These are phyloP conservation scores for Leishmania tarentolae DNA, from an alignment of 208 protist genomes.

Conservation along the genomic window DNA sequence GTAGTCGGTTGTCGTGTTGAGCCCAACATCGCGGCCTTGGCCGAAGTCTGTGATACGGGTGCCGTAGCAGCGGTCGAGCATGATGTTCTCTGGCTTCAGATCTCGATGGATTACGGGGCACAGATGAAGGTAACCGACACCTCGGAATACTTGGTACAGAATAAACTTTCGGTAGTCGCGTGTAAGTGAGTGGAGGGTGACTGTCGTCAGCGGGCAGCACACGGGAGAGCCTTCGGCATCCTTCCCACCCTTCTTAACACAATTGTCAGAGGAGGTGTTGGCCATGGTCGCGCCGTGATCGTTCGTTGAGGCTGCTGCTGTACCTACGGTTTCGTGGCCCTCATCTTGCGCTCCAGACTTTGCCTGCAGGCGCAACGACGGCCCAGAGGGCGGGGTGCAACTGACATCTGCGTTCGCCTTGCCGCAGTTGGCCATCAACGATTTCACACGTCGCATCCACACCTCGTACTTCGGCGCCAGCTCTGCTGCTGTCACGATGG, in stretches of 20 bases:
- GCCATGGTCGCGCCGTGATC: slow-evolving; percentile 4
- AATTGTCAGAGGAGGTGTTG: not conserved
- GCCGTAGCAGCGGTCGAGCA: slow-evolving; percentile 91
- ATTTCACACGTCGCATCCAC: not conserved
- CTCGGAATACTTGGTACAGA: slow-evolving; percentile 96
- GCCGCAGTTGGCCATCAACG: not conserved
- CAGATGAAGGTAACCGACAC: slow-evolving; percentile 94
- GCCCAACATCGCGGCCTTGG: slow-evolving; percentile 89
- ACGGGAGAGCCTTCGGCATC: slow-evolving; percentile 7
- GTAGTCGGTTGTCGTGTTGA: slow-evolving; percentile 35
- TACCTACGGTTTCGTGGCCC: not conserved
- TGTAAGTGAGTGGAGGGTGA: slow-evolving; percentile 90
- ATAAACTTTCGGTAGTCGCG: slow-evolving; percentile 97
- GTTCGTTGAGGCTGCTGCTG: not conserved
- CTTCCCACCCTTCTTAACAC: not conserved
- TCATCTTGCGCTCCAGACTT: not conserved
- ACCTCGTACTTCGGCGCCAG: slow-evolving; percentile 18
- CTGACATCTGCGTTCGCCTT: not conserved
- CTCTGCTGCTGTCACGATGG: slow-evolving; percentile 30
- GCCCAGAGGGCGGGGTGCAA: not conserved
- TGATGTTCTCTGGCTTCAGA: slow-evolving; percentile 93
- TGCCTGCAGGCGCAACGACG: not conserved
- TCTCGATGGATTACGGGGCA: slow-evolving; percentile 92
- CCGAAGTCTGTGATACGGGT: slow-evolving; percentile 97
- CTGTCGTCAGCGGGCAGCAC: slow-evolving; percentile 42